phyloP scores from a whole-genome alignment of 148 eudicot genomes.

The Rhododendron mucronatum region DNA sequence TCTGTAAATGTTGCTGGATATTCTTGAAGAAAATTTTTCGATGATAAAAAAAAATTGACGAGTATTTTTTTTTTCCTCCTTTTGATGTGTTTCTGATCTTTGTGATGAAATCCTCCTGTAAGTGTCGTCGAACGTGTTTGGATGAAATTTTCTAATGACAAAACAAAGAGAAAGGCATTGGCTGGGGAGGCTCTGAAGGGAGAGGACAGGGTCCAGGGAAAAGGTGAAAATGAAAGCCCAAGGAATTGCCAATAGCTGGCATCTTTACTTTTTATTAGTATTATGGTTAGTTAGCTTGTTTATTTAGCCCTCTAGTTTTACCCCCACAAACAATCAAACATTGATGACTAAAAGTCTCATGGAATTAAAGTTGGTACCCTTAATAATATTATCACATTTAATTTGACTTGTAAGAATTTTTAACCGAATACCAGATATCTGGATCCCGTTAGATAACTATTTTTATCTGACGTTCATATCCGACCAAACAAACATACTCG shows the following conservation, averaged over 20 bases:
- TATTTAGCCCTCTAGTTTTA: no score
- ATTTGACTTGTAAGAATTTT: no score
- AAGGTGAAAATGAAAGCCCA: not conserved
- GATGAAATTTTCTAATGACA: not conserved
- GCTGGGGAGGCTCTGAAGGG: not conserved
- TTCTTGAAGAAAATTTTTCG: not conserved
- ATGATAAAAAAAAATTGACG: not conserved
- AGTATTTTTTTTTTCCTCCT: not conserved
- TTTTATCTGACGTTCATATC: not conserved
- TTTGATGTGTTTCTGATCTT: not conserved
- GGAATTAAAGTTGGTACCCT: no score
- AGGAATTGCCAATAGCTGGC: not conserved
- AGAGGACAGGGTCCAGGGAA: not conserved
- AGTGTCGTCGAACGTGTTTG: not conserved
- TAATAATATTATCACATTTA: no score
- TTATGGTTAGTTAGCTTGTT: no score
- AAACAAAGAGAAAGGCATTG: not conserved
- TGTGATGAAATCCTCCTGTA: not conserved
- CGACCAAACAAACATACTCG: not conserved
- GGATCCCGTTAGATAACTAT: no score
- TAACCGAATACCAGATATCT: no score
- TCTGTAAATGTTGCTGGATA: not conserved
- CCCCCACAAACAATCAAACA: no score
- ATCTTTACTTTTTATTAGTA: not conserved
- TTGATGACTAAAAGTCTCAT: no score